A percentile compares a stretch with the other conserved stretches of the same genome.
These are phyloP conservation scores for Claviceps capensis DNA, from an alignment of 2,329 filamentous ascomycete species.

Conservation along the genomic window DNA sequence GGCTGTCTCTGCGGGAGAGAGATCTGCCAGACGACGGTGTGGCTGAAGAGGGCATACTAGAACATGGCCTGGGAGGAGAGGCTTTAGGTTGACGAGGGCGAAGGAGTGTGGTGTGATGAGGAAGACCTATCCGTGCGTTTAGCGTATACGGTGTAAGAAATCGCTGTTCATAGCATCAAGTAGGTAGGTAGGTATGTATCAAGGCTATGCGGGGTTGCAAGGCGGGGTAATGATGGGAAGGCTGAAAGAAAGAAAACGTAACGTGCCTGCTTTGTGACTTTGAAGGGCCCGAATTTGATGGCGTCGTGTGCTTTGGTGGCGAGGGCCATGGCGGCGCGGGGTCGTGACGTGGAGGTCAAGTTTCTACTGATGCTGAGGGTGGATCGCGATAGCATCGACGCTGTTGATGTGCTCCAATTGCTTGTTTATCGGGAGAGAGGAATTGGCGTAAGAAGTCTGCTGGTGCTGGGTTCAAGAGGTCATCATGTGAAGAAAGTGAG, in stretches of 20 bases:
- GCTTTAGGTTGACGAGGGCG: slow-evolving; percentile 90
- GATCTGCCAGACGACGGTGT: slow-evolving; percentile 62
- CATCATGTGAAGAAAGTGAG: too few species aligned
- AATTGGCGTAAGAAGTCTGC: too few species aligned
- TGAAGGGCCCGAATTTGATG: slow-evolving; percentile 61
- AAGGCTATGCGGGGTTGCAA: too few species aligned
- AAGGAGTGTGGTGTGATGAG: slow-evolving; percentile 66
- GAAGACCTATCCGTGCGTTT: slow-evolving; percentile 54
- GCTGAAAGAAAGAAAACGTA: neutral
- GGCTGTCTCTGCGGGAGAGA: slow-evolving; percentile 53
- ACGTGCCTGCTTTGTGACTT: slow-evolving; percentile 58
- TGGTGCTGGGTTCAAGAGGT: too few species aligned
- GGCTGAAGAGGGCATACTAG: slow-evolving; percentile 65
- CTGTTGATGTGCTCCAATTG: neutral
- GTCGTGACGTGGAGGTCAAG: slow-evolving; percentile 5
- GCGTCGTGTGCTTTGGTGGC: slow-evolving; percentile 11
- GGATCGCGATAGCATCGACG: slow-evolving; percentile 1
- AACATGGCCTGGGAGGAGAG: slow-evolving; percentile 83
- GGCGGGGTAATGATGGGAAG: neutral
- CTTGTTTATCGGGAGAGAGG: too few species aligned
- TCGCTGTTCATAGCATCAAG: too few species aligned
- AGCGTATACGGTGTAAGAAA: too few species aligned
- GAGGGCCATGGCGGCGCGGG: slow-evolving; percentile 17
- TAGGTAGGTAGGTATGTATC: too few species aligned
- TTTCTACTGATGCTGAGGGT: slow-evolving; percentile 1